Percentiles rank a stretch among this genome's conserved stretches.
These are phyloP conservation scores for Leccinum subgranulosum DNA, from an alignment of 768 basidiomycete species.

Conservation along the genomic window DNA sequence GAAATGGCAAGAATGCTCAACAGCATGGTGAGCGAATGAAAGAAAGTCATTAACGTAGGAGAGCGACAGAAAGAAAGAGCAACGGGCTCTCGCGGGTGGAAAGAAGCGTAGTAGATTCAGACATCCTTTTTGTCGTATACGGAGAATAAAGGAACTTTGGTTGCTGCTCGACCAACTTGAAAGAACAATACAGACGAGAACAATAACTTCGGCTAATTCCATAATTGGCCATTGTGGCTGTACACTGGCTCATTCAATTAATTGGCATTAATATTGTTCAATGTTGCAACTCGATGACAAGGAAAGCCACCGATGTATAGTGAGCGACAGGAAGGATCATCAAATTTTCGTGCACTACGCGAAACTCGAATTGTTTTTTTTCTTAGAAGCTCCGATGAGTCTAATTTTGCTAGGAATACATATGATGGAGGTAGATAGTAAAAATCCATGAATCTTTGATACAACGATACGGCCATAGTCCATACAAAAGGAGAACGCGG, in stretches of 20 bases:
- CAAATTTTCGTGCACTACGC: background rate
- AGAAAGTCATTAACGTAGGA: conserved; percentile 19
- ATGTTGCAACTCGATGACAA: background rate
- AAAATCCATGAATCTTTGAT: conserved; percentile 6
- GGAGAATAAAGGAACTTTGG: conserved; percentile 23
- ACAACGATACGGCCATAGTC: conserved; percentile 14
- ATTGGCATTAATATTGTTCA: background rate
- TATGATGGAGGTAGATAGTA: background rate
- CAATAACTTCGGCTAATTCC: conserved; percentile 24
- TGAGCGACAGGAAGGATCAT: background rate
- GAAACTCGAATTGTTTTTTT: background rate
- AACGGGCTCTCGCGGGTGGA: conserved; percentile 13
- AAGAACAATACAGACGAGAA: conserved; percentile 24
- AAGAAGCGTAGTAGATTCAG: background rate
- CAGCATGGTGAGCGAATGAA: conserved; percentile 36
- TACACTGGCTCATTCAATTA: background rate
- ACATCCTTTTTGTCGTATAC: conserved; percentile 30
- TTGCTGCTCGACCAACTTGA: conserved; percentile 16
- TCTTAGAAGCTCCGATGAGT: background rate
- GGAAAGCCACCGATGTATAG: background rate
- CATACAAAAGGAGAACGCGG: conserved; percentile 5
- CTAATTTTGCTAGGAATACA: conserved; percentile 14
- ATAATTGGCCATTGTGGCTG: conserved; percentile 11
- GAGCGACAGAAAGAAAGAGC: conserved; percentile 22
- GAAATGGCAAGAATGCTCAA: conserved; percentile 36